Evolutionary conservation across 2,329 filamentous ascomycete species (phyloP), one percentile per base, ranked within the genome.

Genomic region (Pseudogymnoascus sp.): DNA sequence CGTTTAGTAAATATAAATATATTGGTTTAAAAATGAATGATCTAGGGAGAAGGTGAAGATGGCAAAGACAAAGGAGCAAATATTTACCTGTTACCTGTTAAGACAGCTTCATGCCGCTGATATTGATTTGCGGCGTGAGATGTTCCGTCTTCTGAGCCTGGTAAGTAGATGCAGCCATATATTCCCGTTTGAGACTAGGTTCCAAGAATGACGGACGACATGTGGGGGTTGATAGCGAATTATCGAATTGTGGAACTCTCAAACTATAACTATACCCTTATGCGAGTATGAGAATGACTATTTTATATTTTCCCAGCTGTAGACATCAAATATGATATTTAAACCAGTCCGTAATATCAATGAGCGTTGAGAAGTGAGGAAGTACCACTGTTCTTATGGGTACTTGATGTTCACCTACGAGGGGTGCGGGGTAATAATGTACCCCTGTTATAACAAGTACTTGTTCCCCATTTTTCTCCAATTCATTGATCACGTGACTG

Each of bases 1-100:
- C 33, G 31, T 22, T 63, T 61, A 61, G 66, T 61, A 65, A 67
- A 68, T 43, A 60, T 68, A 59, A 65, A 22, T n/a, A 61, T 43
- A 41, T 22, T 14, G 31, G 60, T 53, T 35, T 10, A 61, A 31
- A 35, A 22, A 19, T 7, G 16, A 61, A 26, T 19, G 11, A 16
- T 62, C 59, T 14, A 60, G 38, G 59, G 56, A 56, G 35, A 56
- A 59, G 6, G 50, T 33, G 60, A 64, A 38, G 59, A 61, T 63
- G 33, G 16, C 41, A 53, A 19, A 59, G 41, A 31, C 50, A 63
- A 50, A 61, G 40, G 14, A 61, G 16, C 22, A 28, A 56, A 56
- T 53, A 53, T 7, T 33, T 56, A 56, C 28, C 28, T 56, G 28
- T 33, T 56, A 56, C 28, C 28, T 56, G 28, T 26, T 56, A 33